Evolutionary conservation across 2,329 filamentous ascomycete species (phyloP).

Genomic region (Daldinia eschscholtzii): DNA sequence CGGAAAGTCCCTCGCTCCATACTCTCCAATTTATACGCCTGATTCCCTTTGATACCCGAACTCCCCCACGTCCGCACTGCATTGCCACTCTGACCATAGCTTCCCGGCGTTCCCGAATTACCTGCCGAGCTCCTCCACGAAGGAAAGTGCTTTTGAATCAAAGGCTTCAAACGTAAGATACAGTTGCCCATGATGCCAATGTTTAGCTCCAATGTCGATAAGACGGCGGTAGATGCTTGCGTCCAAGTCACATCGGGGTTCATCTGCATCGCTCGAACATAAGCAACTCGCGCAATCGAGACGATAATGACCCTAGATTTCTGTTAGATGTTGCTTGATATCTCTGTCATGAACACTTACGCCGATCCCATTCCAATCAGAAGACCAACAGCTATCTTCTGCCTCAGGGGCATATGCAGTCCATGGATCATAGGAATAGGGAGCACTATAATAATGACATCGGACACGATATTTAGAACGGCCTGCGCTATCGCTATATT

Average conservation of each 20-base stretch:
- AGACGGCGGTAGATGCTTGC: constrained; percentile 12
- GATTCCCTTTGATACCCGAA: not conserved
- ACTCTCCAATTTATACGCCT: constrained; percentile 9
- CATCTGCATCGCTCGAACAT: constrained; percentile 11
- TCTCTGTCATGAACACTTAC: not conserved
- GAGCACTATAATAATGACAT: constrained; percentile 11
- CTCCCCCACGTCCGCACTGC: constrained; percentile 11
- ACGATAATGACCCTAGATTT: constrained; percentile 11
- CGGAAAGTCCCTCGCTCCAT: not conserved
- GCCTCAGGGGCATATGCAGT: constrained; percentile 18
- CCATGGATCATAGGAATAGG: constrained; percentile 19
- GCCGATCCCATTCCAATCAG: constrained; percentile 21
- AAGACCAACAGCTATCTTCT: constrained; percentile 14
- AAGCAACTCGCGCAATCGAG: constrained; percentile 19
- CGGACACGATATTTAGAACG: constrained; percentile 22
- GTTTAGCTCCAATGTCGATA: constrained; percentile 20
- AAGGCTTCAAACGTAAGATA: constrained; percentile 14
- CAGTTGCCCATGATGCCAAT: constrained; percentile 20
- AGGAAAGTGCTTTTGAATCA: constrained; percentile 13
- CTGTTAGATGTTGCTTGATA: not conserved
- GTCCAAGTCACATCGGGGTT: constrained; percentile 22
- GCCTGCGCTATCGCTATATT: constrained; percentile 19
- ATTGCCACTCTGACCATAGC: not conserved
- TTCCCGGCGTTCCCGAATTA: not conserved
- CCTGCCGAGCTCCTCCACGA: constrained; percentile 4